Percentiles rank a stretch among this genome's conserved stretches.
phyloP scores from a whole-genome alignment of 192 early-diverging fungal genomes.

The Coemansia sp. region DNA sequence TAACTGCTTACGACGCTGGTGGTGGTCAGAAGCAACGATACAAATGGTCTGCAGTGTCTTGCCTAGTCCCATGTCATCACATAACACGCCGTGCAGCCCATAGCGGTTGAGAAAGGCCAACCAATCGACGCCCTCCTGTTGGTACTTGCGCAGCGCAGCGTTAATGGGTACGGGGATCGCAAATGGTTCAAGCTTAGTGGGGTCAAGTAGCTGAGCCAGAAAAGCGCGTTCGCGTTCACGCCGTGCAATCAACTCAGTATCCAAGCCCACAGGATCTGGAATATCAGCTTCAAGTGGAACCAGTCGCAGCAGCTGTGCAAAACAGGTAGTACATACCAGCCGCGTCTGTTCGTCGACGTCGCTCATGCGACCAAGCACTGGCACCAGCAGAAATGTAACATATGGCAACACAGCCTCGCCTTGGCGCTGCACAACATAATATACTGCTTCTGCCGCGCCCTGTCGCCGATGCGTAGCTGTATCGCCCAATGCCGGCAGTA shows the following conservation, averaged over 20 bases:
- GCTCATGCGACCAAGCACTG: slow-evolving; percentile 95
- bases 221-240: slow-evolving; percentile 91
- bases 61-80: slow-evolving; percentile 99
- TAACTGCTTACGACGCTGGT: slow-evolving; percentile 62
- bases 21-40: slow-evolving; percentile 88
- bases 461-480: slow-evolving; percentile 70
- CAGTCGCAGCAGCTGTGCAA: slow-evolving; percentile 93
- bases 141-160: slow-evolving; percentile 91
- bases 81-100: slow-evolving; percentile 94
- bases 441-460: slow-evolving; percentile 82
- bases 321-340: slow-evolving; percentile 87
- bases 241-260: slow-evolving; percentile 70
- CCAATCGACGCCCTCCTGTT: slow-evolving; percentile 99
- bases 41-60: slow-evolving; percentile 98
- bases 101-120: slow-evolving; percentile 96
- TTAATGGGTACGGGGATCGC: slow-evolving; percentile 86
- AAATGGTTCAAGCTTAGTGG: slow-evolving; percentile 83
- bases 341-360: slow-evolving; percentile 89
- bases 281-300: slow-evolving; percentile 93
- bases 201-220: slow-evolving; percentile 90
- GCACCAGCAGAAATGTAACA: slow-evolving; percentile 96
- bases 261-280: slow-evolving; percentile 90
- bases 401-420: slow-evolving; percentile 87
- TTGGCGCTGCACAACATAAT: slow-evolving; percentile 76
- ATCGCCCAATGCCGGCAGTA: slow-evolving; percentile 79